Base-by-base conservation (phyloP, 768 basidiomycete genomes). In the Leccinum rimulosum region DNA sequence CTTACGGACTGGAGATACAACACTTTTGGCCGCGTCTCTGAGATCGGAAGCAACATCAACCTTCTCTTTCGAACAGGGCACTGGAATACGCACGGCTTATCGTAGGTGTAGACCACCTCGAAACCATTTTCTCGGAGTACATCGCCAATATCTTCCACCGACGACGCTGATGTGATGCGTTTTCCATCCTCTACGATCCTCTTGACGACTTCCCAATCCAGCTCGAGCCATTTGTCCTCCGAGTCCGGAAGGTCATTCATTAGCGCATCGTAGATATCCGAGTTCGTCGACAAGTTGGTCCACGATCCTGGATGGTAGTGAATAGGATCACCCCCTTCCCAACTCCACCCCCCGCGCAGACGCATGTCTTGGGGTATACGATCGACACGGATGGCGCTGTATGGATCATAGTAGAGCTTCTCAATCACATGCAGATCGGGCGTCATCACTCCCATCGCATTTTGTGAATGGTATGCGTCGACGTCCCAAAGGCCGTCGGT, bases 31-130 rank as follows among this genome's bases (percentile, higher is more conserved):
- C 72, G 38, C 38, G 38, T 40, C 38, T 40, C 38, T 40, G 38
- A 9, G 38, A 40, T 40, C 3, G 17, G 38, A n/a, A 40, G 14
- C 17, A 40, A 40, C 17, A 9, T 40, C 7, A 17, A 17, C 38
- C 15, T 40, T 40, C 38, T 17, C 38, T 40, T 17, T 17, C 17
- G 17, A 40, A 17, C 38, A 17, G 38, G 38, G 3, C 17, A 22
- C 38, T 40, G 38, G 38, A 40, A 40, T 40, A 40, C 38, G 38
- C 38, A 40, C 38, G 38, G 38, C 38, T 40, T 40, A 8, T 69
- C 61, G 38, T 72, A 81, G 14, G 80, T 78, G 53, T 78, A 73
- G 51, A 79, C 56, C n/a, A 76, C 68, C 48, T 74, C 72, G 40
- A 74, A 79, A 0, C 80, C 80, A 15, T 76, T 75, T 53, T 66